phyloP scores from a whole-genome alignment of 176 grass and related monocot species.

The Cenchrus purpureus region DNA sequence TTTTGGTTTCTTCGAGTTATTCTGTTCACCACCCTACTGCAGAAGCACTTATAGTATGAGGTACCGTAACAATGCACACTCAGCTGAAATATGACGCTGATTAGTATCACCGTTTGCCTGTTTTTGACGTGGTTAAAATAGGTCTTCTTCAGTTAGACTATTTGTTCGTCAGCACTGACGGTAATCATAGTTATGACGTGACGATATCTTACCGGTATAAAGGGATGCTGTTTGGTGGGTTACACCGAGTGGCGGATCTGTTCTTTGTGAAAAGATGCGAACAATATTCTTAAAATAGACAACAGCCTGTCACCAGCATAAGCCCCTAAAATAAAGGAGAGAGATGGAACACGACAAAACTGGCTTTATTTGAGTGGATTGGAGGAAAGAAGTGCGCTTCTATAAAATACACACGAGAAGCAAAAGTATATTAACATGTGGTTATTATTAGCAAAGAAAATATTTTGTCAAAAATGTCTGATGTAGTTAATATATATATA shows the following conservation, averaged over 20 bases:
- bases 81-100: neutral
- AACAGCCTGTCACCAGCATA: neutral
- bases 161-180: neutral
- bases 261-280: neutral
- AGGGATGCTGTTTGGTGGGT: neutral
- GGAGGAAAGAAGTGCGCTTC: neutral
- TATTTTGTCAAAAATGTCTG: too few relatives aligned
- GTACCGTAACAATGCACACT: neutral
- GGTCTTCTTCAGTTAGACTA: neutral
- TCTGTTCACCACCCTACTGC: neutral
- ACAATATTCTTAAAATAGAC: neutral
- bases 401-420: neutral
- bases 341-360: neutral
- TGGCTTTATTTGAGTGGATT: too few relatives aligned
- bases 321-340: neutral
- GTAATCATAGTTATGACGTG: neutral
- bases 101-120: neutral
- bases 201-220: neutral
- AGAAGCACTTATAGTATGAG: neutral
- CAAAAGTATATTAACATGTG: neutral
- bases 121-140: neutral
- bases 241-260: accelerated
- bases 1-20: neutral
- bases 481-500: too few relatives aligned
- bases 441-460: neutral